Evolutionary conservation across 2,329 filamentous ascomycete genomes (phyloP).

Genomic region (Trichophyton simii): DNA sequence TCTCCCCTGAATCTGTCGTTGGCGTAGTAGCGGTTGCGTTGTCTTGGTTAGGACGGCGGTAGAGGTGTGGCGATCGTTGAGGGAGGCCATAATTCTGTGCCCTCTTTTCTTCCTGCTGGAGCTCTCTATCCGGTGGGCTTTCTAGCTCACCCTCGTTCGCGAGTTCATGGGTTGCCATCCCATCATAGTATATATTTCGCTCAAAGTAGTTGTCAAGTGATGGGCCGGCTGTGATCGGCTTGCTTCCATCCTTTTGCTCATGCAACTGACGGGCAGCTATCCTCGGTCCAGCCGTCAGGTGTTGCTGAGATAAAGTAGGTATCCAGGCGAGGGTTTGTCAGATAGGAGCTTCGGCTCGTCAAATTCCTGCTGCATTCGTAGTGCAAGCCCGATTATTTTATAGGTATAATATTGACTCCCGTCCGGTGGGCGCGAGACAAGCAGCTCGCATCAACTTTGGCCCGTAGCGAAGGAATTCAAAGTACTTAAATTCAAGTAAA

Average conservation of each 20-base stretch:
- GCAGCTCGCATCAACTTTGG: too few species aligned
- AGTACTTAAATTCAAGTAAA: too few species aligned
- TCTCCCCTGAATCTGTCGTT: constrained; percentile 15
- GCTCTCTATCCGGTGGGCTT: background rate
- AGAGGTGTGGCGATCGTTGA: background rate
- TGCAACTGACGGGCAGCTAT: background rate
- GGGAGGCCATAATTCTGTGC: background rate
- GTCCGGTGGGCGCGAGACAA: too few species aligned
- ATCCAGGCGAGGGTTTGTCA: background rate
- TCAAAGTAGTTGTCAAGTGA: background rate
- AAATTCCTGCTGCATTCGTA: background rate
- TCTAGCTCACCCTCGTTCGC: constrained; percentile 1
- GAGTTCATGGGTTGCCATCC: constrained; percentile 4
- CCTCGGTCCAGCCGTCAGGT: background rate
- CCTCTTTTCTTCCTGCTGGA: background rate
- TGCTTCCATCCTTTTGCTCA: constrained; percentile 2
- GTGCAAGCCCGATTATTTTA: too few species aligned
- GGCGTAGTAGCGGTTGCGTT: background rate
- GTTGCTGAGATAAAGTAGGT: background rate
- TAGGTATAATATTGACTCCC: too few species aligned
- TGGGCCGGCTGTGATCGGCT: background rate
- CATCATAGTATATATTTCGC: constrained; percentile 2
- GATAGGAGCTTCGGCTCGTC: background rate
- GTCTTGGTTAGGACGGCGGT: background rate
- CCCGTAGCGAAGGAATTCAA: too few species aligned